phyloP scores from a whole-genome alignment of 2,329 filamentous ascomycete genomes.

The Mycogone perniciosa region DNA sequence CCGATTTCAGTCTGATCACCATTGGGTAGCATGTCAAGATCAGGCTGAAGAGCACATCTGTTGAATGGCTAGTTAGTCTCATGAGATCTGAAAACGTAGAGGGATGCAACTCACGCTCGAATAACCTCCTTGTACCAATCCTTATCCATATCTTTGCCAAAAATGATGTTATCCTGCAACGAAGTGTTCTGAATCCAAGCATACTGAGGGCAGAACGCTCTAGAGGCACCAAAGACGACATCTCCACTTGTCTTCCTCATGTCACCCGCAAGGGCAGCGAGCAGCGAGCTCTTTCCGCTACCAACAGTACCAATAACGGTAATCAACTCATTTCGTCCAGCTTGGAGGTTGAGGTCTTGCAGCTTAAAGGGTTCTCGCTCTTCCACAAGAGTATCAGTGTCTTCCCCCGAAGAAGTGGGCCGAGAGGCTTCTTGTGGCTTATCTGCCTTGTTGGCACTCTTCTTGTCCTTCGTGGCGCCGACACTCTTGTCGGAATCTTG shows the following conservation, averaged over 20 bases:
- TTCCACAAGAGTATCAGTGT: conserved; percentile 49
- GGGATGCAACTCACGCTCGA: conserved; percentile 50
- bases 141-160: conserved; percentile 71
- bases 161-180: conserved; percentile 82
- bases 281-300: conserved; percentile 81
- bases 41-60: conserved; percentile 72
- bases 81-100: background rate
- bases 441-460: conserved; percentile 32
- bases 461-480: conserved; percentile 34
- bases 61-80: conserved; percentile 9
- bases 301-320: conserved; percentile 87
- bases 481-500: conserved; percentile 44
- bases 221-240: conserved; percentile 67
- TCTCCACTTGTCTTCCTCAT: conserved; percentile 79
- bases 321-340: conserved; percentile 69
- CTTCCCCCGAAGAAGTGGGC: conserved; percentile 33
- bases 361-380: conserved; percentile 66
- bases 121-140: conserved; percentile 82
- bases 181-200: conserved; percentile 96
- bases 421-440: conserved; percentile 21
- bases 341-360: conserved; percentile 57
- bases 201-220: conserved; percentile 92
- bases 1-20: conserved; percentile 90
- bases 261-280: conserved; percentile 85
- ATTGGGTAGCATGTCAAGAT: conserved; percentile 88